These are phyloP conservation scores for Sophora flavescens DNA, from an alignment of 306 rosid species.

Conservation along the genomic window DNA sequence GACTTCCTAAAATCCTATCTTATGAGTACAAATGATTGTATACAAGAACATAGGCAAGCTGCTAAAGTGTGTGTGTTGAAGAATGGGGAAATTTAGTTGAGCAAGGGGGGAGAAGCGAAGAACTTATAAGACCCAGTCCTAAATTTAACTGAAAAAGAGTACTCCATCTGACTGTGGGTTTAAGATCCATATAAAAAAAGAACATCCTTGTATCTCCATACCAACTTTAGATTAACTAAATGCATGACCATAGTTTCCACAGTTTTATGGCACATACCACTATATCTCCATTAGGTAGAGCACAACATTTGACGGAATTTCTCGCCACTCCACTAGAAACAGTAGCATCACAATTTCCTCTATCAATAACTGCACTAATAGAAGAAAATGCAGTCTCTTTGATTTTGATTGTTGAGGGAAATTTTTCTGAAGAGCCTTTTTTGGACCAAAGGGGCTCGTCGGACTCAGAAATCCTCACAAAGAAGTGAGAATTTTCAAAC, in stretches of 20 bases:
- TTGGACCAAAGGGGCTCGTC: slow-evolving; percentile 84
- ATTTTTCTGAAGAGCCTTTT: slow-evolving; percentile 48
- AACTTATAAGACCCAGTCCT: slow-evolving; percentile 4
- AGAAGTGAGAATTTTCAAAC: slow-evolving; percentile 89
- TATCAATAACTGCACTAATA: slow-evolving; percentile 69
- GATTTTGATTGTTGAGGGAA: slow-evolving; percentile 46
- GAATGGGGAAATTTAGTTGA: slow-evolving; percentile 12
- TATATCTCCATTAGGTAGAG: slow-evolving; percentile 91
- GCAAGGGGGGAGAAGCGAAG: background rate
- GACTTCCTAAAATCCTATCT: background rate
- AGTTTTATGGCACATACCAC: slow-evolving; percentile 81
- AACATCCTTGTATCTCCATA: slow-evolving; percentile 5
- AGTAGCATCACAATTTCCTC: slow-evolving; percentile 77
- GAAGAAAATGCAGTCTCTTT: slow-evolving; percentile 54
- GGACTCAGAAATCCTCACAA: slow-evolving; percentile 89
- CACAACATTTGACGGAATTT: slow-evolving; percentile 76
- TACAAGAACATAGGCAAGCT: background rate
- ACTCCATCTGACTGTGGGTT: slow-evolving; percentile 9
- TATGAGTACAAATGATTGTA: background rate
- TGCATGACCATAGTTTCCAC: slow-evolving; percentile 30
- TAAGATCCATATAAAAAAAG: slow-evolving; percentile 18
- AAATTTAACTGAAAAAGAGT: slow-evolving; percentile 25
- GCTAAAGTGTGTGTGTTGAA: background rate
- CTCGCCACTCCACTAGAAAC: slow-evolving; percentile 85
- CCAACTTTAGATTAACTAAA: slow-evolving; percentile 35